Evolutionary conservation across 495 filamentous ascomycete species (phyloP).

Genomic region (Xylaria sp.): DNA sequence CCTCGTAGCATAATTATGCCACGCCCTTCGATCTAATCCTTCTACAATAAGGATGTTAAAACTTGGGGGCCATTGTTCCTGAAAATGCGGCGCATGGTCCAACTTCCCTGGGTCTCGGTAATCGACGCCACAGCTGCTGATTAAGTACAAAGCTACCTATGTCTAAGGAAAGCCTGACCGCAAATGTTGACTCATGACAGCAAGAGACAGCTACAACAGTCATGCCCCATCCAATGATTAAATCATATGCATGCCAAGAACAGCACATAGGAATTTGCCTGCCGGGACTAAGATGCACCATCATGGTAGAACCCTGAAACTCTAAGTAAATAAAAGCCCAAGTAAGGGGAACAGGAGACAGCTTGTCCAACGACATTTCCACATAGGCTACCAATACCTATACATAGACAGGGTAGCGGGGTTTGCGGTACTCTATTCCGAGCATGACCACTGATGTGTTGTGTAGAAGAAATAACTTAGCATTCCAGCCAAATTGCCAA

Average conservation of each 20-base stretch:
- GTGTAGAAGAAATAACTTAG: not conserved
- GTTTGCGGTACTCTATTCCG: not conserved
- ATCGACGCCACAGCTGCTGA: not conserved
- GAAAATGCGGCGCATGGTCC: not conserved
- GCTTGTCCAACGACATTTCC: not conserved
- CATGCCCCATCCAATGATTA: not conserved
- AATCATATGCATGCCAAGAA: not conserved
- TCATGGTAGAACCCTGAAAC: not conserved
- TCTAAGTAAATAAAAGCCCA: too few species aligned
- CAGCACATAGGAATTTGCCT: conserved; percentile 7
- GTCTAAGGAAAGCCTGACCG: not conserved
- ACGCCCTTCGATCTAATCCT: not conserved
- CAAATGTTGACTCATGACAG: not conserved
- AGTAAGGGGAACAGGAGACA: too few species aligned
- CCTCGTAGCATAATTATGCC: not conserved
- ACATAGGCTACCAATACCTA: not conserved
- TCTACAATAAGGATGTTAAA: not conserved
- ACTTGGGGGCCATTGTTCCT: too few species aligned
- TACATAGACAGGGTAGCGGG: not conserved
- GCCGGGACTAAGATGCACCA: not conserved
- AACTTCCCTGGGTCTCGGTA: not conserved
- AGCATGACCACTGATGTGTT: not conserved
- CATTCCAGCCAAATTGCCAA: not conserved
- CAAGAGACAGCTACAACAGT: not conserved
- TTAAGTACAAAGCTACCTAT: too few species aligned